These are phyloP conservation scores for Symbiodinium natans DNA, from an alignment of 73 alveolate genomes.

Conservation along the genomic window DNA sequence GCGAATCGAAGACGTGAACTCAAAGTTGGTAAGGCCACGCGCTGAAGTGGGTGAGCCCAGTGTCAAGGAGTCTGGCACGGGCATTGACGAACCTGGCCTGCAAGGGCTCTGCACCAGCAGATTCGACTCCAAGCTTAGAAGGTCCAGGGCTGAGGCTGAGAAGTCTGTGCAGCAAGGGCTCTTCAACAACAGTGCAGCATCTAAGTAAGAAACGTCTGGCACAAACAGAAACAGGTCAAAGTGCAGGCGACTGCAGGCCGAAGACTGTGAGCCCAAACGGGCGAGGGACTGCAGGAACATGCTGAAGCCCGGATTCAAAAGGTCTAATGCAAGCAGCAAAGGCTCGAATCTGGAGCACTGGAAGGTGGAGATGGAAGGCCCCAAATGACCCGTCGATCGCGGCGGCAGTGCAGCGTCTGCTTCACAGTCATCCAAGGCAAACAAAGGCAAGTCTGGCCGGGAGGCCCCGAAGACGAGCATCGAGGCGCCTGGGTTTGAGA, in stretches of 20 bases:
- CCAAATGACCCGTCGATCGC: neutral
- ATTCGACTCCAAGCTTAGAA: neutral
- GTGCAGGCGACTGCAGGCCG: neutral
- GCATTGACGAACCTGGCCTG: neutral
- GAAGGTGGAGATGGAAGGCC: neutral
- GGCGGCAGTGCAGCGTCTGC: neutral
- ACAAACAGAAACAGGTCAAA: neutral
- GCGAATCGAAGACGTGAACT: neutral
- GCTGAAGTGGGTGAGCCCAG: neutral
- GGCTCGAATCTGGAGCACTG: neutral
- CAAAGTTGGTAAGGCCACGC: neutral
- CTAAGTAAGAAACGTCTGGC: neutral
- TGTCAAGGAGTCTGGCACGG: neutral
- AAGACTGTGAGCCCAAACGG: neutral
- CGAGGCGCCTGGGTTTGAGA: neutral
- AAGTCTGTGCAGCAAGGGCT: neutral
- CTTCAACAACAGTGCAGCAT: too few relatives aligned
- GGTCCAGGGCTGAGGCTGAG: neutral
- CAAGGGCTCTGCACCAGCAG: neutral
- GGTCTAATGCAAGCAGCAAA: neutral
- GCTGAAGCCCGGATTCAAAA: neutral
- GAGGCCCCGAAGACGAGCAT: slow-evolving; percentile 37
- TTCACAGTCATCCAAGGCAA: slow-evolving; percentile 4
- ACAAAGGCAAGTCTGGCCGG: neutral
- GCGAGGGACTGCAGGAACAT: neutral